A percentile compares a stretch with the other conserved stretches of the same genome.
phyloP scores from a whole-genome alignment of 352 stramenopile species.

The Blastocystis sp. region DNA sequence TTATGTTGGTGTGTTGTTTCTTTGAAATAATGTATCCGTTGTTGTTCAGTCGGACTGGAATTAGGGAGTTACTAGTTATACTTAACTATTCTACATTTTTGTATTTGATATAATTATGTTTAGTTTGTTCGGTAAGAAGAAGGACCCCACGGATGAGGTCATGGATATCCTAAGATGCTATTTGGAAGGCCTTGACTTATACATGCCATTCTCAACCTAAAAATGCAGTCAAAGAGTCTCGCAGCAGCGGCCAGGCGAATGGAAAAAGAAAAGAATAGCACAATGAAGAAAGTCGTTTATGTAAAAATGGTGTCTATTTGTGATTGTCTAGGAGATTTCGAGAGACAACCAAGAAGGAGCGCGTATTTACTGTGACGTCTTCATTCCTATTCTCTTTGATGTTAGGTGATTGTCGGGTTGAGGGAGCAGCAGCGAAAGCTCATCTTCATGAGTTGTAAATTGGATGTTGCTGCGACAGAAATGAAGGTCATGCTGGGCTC shows the following conservation, averaged over 20 bases:
- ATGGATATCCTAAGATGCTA: slow-evolving; percentile 21
- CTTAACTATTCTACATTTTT: background rate
- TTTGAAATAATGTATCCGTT: background rate
- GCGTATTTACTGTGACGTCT: background rate
- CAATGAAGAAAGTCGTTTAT: slow-evolving; percentile 16
- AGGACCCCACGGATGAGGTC: background rate
- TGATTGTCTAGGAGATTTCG: background rate
- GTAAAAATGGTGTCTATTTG: background rate
- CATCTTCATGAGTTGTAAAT: slow-evolving; percentile 26
- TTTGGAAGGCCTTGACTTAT: background rate
- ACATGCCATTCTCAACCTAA: slow-evolving; percentile 29
- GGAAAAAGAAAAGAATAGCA: background rate
- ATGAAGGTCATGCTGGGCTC: background rate
- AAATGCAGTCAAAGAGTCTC: background rate
- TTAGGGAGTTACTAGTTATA: background rate
- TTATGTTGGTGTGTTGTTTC: background rate
- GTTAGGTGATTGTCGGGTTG: background rate
- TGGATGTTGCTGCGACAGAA: background rate
- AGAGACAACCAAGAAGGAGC: slow-evolving; percentile 36
- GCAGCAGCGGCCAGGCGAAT: background rate
- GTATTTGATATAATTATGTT: background rate
- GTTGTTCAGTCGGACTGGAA: background rate
- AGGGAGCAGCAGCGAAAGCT: background rate
- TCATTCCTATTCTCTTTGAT: background rate
- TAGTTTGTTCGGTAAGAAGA: slow-evolving; percentile 45